A percentile compares a stretch with the other conserved stretches of the same genome.
These are phyloP conservation scores for Cadophora gregata DNA, from an alignment of 2,329 filamentous ascomycete genomes.

Conservation along the genomic window DNA sequence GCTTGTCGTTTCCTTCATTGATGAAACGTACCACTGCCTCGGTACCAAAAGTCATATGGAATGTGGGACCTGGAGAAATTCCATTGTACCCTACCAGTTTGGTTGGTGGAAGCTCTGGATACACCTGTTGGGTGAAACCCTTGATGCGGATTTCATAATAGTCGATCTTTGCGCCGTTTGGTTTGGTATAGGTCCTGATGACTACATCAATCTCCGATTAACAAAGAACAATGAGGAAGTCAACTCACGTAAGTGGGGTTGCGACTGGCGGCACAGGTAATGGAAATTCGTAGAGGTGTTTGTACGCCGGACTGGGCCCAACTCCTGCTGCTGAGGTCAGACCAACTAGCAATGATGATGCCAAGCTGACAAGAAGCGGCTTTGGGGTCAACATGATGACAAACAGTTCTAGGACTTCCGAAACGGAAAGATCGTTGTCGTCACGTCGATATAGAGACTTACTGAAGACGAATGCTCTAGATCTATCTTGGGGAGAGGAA, in stretches of 20 bases:
- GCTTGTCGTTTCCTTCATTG: not conserved
- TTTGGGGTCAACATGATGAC: conserved; percentile 1
- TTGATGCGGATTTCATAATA: conserved; percentile 1
- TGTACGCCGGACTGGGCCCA: not conserved
- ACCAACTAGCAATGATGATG: not conserved
- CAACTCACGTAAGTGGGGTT: not conserved
- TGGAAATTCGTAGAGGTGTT: conserved; percentile 1
- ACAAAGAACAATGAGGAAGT: not conserved
- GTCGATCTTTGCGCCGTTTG: not conserved
- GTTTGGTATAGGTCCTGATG: not conserved
- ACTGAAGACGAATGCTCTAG: not conserved
- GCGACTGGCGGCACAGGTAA: not conserved
- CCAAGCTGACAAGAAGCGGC: not conserved
- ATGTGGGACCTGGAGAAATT: not conserved
- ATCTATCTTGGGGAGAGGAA: not conserved
- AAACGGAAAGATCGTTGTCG: too few relatives aligned
- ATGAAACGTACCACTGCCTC: not conserved
- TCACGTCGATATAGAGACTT: too few relatives aligned
- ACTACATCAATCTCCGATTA: too few relatives aligned
- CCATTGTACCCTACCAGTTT: not conserved
- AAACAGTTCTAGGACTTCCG: not conserved
- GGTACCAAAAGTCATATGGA: not conserved
- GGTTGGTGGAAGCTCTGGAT: conserved; percentile 1
- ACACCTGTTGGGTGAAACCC: not conserved
- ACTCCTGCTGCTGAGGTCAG: not conserved